Evolutionary conservation across 768 basidiomycete species (phyloP).

Genomic region (Lactifluus pinguis): DNA sequence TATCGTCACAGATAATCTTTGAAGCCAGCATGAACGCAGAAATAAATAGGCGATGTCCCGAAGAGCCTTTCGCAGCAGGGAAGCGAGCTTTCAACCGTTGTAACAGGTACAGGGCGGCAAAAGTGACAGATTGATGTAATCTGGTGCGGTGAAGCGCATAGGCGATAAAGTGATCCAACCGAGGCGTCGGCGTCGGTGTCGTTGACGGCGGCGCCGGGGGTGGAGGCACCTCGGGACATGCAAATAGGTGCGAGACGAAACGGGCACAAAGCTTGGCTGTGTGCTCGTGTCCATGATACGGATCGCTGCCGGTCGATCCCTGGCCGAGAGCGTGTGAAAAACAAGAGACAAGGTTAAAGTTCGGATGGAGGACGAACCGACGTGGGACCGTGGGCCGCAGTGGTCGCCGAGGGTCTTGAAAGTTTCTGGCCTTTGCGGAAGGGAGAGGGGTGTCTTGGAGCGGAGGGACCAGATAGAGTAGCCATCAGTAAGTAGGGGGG

Average conservation of each 20-base stretch:
- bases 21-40: conserved; percentile 90
- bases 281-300: conserved; percentile 69
- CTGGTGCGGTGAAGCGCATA: conserved; percentile 79
- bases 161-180: conserved; percentile 72
- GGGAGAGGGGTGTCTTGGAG: conserved; percentile 26
- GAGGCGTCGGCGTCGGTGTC: conserved; percentile 26
- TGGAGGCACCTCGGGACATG: conserved; percentile 77
- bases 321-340: neutral
- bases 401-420: conserved; percentile 3
- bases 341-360: conserved; percentile 3
- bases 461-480: conserved; percentile 22
- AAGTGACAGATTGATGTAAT: conserved; percentile 49
- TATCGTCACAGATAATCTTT: conserved; percentile 63
- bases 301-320: conserved; percentile 31
- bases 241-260: conserved; percentile 80
- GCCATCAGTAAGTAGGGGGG: conserved; percentile 19
- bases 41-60: conserved; percentile 83
- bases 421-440: conserved; percentile 22
- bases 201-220: conserved; percentile 23
- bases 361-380: conserved; percentile 13
- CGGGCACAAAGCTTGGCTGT: conserved; percentile 60
- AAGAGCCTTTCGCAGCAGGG: conserved; percentile 83
- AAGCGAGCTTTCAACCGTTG: conserved; percentile 86
- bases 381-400: conserved; percentile 8
- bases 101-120: conserved; percentile 58